Evolutionary conservation across 257 asterid genomes (phyloP), one percentile per base, ranked within the genome.

Genomic region (Solanum sejunctum): DNA sequence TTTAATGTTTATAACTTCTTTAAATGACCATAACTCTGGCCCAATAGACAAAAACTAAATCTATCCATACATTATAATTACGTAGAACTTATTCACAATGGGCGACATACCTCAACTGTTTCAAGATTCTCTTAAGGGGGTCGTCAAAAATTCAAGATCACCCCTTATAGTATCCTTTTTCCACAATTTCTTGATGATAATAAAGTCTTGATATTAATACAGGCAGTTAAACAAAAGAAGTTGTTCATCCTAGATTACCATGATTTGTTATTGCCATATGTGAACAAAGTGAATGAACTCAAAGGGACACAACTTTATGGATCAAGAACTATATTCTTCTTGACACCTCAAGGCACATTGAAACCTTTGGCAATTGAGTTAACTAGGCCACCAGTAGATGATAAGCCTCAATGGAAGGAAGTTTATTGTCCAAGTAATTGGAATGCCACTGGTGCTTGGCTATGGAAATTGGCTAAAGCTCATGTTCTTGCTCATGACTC

Each of bases 401-500:
- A 87, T 10, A 92, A 92, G 84, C 95, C 95, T 6, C 92, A 89
- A 21, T 94, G 97, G 97, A 92, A 85, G 82, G 32, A 88, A 41
- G 95, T 92, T 15, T 94, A 47, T 83, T 8, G 6, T 43, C 93
- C 89, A 10, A 66, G 1, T 66, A 17, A 80, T 56, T 89, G 94
- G 92, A 86, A 89, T 13, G 87, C 98, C 70, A 93, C 98, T 12
- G 89, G 90, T 45, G 32, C 87, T 36, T 95, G 99, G 98, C 84
- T 95, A 4, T 95, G 98, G 99, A 91, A 91, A 87, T 66, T 95
- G 28, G 99, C 99, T 28, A 93, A 91, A 86, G 80, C 91, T 80
- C 98, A 94, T 67, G 92, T 90, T 23, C 91, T 92, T 28, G 92
- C 98, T 64, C 98, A 94, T 84, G 99, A 95, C 87, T 86, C 98